phyloP scores from a whole-genome alignment of 345 rosid species.

The Noccaea caerulescens region DNA sequence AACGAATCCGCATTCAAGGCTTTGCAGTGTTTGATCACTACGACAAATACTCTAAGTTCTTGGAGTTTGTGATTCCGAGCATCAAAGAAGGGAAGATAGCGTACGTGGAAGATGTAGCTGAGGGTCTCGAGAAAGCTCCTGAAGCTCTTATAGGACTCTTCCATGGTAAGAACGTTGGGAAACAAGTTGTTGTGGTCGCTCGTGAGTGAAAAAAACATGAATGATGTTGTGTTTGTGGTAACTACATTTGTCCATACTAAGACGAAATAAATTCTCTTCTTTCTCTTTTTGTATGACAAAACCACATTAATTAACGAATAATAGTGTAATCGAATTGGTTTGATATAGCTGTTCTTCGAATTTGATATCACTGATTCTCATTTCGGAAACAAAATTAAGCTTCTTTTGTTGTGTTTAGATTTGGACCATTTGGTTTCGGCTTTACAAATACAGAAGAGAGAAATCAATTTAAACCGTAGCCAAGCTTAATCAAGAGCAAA shows the following conservation, averaged over 20 bases:
- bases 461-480: too few species aligned
- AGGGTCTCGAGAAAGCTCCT: conserved; percentile 61
- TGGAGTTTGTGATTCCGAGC: conserved; percentile 47
- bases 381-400: too few species aligned
- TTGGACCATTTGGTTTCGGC: too few species aligned
- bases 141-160: conserved; percentile 60
- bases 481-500: too few species aligned
- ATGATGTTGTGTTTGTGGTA: not conserved
- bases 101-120: conserved; percentile 62
- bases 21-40: conserved; percentile 51
- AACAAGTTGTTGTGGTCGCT: conserved; percentile 52
- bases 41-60: conserved; percentile 49
- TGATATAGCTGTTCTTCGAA: not conserved
- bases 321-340: not conserved
- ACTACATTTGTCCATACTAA: not conserved
- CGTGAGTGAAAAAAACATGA: conserved; percentile 23
- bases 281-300: not conserved
- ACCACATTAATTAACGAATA: not conserved
- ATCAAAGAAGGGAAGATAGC: conserved; percentile 56
- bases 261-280: not conserved
- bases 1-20: conserved; percentile 48
- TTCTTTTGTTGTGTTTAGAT: too few species aligned
- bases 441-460: too few species aligned
- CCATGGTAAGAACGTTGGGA: conserved; percentile 61
- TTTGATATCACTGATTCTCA: too few species aligned